Conservation (phyloP, 106 monocot genomes). For the Allium sativum region DNA sequence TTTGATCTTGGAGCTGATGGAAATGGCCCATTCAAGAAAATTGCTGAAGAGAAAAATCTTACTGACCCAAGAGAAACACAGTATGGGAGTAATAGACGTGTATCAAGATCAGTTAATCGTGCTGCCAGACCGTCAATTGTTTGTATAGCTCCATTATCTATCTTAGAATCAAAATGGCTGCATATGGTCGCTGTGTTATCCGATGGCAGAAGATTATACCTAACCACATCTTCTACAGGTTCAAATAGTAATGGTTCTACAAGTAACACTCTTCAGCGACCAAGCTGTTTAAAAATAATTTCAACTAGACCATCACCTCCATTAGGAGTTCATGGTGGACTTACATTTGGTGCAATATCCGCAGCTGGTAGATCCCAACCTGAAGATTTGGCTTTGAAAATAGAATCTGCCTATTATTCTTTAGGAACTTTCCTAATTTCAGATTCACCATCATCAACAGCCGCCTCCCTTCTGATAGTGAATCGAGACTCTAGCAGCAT, state of each 20-base stretch:
- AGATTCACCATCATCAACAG: conserved; percentile 55
- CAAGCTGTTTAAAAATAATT: conserved; percentile 75
- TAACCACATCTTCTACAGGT: conserved; percentile 61
- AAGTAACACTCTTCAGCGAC: conserved; percentile 40
- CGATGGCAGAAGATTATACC: conserved; percentile 91
- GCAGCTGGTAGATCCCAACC: conserved; percentile 45
- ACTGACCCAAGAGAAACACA: conserved; percentile 81
- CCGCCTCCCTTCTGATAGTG: conserved; percentile 66
- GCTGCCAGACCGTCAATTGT: conserved; percentile 60
- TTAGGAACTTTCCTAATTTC: conserved; percentile 64
- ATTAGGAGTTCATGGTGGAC: conserved; percentile 44
- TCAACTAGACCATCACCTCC: conserved; percentile 94
- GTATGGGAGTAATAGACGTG: conserved; percentile 38
- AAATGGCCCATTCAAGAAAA: conserved; percentile 62
- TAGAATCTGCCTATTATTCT: conserved; percentile 81
- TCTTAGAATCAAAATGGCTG: conserved; percentile 74
- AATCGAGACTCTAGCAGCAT: conserved; percentile 55
- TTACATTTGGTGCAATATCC: conserved; percentile 56
- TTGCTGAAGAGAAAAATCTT: conserved; percentile 82
- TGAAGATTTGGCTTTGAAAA: conserved; percentile 78
- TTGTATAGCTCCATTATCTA: conserved; percentile 65
- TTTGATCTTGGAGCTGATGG: conserved; percentile 83
- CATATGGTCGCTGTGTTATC: conserved; percentile 79
- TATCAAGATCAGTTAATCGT: conserved; percentile 38
- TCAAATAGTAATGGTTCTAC: conserved; percentile 29